These are phyloP conservation scores for Erodium trifolium DNA, from an alignment of 441 rosid species.

Conservation along the genomic window DNA sequence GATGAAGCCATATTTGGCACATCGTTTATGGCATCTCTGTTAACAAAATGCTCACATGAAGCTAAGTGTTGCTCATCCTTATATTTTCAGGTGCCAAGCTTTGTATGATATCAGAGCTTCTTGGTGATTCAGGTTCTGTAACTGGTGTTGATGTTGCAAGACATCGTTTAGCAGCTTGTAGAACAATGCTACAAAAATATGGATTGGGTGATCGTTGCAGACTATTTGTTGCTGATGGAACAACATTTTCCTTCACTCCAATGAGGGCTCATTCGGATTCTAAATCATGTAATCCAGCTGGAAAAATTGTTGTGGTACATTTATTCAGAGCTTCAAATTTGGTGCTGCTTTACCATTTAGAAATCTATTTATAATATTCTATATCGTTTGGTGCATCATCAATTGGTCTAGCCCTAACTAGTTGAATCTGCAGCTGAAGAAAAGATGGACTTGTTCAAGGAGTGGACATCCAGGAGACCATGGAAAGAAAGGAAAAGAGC, in stretches of 20 bases:
- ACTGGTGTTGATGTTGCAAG: slow-evolving; percentile 88
- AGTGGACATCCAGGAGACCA: slow-evolving; percentile 74
- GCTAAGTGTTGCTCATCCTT: neutral
- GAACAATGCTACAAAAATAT: slow-evolving; percentile 78
- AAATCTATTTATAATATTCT: slow-evolving; percentile 8
- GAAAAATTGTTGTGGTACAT: slow-evolving; percentile 7
- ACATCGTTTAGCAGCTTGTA: slow-evolving; percentile 82
- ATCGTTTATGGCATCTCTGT: neutral
- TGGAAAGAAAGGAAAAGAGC: slow-evolving; percentile 79
- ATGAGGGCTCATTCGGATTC: slow-evolving; percentile 22
- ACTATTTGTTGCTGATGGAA: slow-evolving; percentile 82
- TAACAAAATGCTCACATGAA: neutral
- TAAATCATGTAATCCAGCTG: slow-evolving; percentile 35
- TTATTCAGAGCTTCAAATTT: slow-evolving; percentile 9
- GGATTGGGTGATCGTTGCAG: slow-evolving; percentile 54
- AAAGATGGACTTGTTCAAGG: slow-evolving; percentile 36
- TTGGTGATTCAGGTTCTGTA: slow-evolving; percentile 62
- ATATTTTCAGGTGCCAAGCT: slow-evolving; percentile 73
- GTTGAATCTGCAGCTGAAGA: slow-evolving; percentile 37
- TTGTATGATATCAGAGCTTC: slow-evolving; percentile 70
- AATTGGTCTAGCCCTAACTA: slow-evolving; percentile 39
- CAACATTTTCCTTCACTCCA: slow-evolving; percentile 56
- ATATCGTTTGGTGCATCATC: slow-evolving; percentile 24
- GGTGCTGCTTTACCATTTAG: neutral
- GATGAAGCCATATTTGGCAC: neutral